A percentile compares a stretch with the other conserved stretches of the same genome.
Conservation (phyloP, 2,329 filamentous ascomycete genomes). For the Trichophyton mentagrophytes region DNA sequence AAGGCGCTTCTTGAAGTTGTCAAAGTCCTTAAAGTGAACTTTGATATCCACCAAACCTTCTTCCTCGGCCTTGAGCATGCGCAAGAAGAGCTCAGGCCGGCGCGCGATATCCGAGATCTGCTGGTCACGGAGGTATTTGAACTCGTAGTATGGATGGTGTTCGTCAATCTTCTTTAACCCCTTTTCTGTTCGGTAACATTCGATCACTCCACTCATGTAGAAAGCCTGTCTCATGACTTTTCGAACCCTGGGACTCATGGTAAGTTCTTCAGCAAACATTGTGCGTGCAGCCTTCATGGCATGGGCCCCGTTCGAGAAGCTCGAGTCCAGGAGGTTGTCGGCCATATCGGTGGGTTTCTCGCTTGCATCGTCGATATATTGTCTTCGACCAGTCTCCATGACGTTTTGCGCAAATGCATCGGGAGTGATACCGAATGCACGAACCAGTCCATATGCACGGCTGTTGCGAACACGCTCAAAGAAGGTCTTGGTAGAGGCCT, state of each 20-base stretch:
- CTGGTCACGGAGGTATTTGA: constrained; percentile 91
- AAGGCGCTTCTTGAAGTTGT: constrained; percentile 62
- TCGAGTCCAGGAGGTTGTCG: constrained; percentile 58
- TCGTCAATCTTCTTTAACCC: constrained; percentile 88
- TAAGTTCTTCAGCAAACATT: constrained; percentile 85
- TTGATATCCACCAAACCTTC: constrained; percentile 83
- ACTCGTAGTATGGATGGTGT: constrained; percentile 89
- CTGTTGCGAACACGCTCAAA: constrained; percentile 76
- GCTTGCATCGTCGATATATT: constrained; percentile 71
- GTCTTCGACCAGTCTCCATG: constrained; percentile 61
- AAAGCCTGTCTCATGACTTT: constrained; percentile 73
- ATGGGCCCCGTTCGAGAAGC: constrained; percentile 62
- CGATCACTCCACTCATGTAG: constrained; percentile 71
- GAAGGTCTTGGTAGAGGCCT: constrained; percentile 65
- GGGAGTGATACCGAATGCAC: constrained; percentile 78
- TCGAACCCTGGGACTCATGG: constrained; percentile 75
- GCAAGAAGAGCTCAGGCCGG: constrained; percentile 78
- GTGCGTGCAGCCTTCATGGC: constrained; percentile 69
- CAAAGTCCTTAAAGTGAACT: constrained; percentile 62
- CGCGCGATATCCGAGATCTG: constrained; percentile 68
- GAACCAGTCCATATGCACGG: constrained; percentile 68
- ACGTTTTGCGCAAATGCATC: constrained; percentile 82
- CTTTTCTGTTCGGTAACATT: constrained; percentile 85
- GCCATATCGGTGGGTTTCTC: constrained; percentile 76
- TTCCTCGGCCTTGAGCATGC: constrained; percentile 95